phyloP scores from a whole-genome alignment of 352 stramenopile genomes.

The Globisporangium spinosum region DNA sequence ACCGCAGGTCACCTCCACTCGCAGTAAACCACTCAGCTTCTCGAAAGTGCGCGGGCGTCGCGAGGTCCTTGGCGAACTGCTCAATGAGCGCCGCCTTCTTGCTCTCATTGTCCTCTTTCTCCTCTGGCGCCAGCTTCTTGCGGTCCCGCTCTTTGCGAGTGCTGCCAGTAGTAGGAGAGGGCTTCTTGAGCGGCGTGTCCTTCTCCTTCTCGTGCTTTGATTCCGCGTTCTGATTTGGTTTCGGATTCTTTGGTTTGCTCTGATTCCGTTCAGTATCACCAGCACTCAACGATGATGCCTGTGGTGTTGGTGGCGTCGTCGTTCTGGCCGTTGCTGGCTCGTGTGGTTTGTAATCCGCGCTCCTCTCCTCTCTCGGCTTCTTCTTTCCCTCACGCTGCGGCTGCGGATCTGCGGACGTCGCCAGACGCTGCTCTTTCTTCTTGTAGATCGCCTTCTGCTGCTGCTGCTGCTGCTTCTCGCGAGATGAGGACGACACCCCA shows the following conservation, averaged over 20 bases:
- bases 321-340: not conserved
- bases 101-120: not conserved
- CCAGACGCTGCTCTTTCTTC: conserved; percentile 9
- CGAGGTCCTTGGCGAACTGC: not conserved
- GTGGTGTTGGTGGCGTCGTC: not conserved
- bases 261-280: not conserved
- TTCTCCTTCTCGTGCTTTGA: not conserved
- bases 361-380: not conserved
- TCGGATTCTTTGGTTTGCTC: conserved; percentile 1
- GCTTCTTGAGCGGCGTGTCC: not conserved
- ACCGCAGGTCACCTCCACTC: conserved; percentile 38
- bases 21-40: conserved; percentile 45
- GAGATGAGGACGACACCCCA: not conserved
- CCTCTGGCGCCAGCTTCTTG: not conserved
- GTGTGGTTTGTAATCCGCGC: not conserved
- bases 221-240: conserved; percentile 7
- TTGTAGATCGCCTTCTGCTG: not conserved
- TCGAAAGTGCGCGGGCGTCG: conserved; percentile 24
- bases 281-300: not conserved
- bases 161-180: not conserved
- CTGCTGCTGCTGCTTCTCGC: not conserved
- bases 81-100: not conserved
- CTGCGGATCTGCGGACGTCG: not conserved
- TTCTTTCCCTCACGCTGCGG: not conserved
- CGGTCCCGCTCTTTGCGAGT: not conserved